A percentile compares a stretch with the other conserved stretches of the same genome.
Evolutionary conservation across 192 early-diverging fungal species (phyloP).

Genomic region (Chytriomyces hyalinus): DNA sequence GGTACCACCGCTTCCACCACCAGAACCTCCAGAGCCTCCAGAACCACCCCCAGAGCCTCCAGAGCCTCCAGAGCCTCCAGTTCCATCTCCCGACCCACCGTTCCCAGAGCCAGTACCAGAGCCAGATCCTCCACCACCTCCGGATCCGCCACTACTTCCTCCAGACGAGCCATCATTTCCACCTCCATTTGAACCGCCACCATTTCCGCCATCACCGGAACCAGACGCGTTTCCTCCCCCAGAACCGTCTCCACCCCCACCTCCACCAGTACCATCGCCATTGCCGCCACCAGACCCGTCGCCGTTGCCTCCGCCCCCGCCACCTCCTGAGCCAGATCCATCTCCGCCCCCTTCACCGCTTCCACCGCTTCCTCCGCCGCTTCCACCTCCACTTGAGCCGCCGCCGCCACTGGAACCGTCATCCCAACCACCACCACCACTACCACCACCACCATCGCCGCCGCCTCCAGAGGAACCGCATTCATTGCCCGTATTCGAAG

Average conservation of each 20-base stretch:
- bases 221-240: no score
- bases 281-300: not conserved
- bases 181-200: not conserved
- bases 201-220: not conserved
- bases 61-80: slow-evolving; percentile 20
- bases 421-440: not conserved
- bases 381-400: not conserved
- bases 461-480: not conserved
- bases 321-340: not conserved
- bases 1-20: not conserved
- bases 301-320: not conserved
- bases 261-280: not conserved
- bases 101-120: slow-evolving; percentile 4
- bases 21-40: not conserved
- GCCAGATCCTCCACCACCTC: not conserved
- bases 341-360: not conserved
- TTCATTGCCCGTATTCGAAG: not conserved
- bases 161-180: not conserved
- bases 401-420: not conserved
- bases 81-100: not conserved
- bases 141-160: not conserved
- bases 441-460: not conserved
- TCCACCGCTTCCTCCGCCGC: not conserved
- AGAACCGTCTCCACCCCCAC: not conserved
- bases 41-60: slow-evolving; percentile 8